A percentile compares a stretch with the other conserved stretches of the same genome.
These are phyloP conservation scores for Mycosphaerella sp. DNA, from an alignment of 2,329 filamentous ascomycete genomes.

Conservation along the genomic window DNA sequence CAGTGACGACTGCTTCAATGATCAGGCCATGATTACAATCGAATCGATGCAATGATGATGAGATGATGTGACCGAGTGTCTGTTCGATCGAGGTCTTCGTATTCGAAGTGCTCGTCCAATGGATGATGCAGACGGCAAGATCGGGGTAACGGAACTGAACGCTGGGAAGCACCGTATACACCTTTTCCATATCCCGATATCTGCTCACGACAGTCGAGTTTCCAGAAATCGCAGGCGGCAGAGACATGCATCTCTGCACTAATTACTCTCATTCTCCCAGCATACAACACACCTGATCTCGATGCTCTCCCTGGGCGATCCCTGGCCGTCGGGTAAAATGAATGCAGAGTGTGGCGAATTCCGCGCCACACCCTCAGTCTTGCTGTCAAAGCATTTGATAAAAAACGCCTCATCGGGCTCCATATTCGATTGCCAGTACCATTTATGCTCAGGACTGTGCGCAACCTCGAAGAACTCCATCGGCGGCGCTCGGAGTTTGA, in stretches of 20 bases:
- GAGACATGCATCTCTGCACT: background rate
- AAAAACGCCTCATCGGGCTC: constrained; percentile 16
- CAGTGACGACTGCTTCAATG: background rate
- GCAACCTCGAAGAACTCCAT: constrained; percentile 7
- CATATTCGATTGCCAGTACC: constrained; percentile 17
- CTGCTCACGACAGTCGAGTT: background rate
- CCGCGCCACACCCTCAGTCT: constrained; percentile 13
- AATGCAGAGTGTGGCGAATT: constrained; percentile 13
- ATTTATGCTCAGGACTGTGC: constrained; percentile 11
- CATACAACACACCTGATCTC: constrained; percentile 18
- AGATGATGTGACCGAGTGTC: background rate
- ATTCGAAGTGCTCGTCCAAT: no score
- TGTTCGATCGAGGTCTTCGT: no score
- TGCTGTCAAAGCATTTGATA: constrained; percentile 18
- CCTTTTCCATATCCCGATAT: no score
- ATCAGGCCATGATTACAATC: background rate
- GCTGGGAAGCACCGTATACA: no score
- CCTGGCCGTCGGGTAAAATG: constrained; percentile 6
- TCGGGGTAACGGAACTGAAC: no score
- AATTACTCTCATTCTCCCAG: constrained; percentile 11
- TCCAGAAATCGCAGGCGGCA: background rate
- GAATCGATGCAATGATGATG: background rate
- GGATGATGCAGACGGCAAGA: no score
- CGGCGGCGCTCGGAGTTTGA: background rate
- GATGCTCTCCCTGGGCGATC: constrained; percentile 17